phyloP scores from a whole-genome alignment of 2,329 filamentous ascomycete species.

The Ilyonectria destructans region DNA sequence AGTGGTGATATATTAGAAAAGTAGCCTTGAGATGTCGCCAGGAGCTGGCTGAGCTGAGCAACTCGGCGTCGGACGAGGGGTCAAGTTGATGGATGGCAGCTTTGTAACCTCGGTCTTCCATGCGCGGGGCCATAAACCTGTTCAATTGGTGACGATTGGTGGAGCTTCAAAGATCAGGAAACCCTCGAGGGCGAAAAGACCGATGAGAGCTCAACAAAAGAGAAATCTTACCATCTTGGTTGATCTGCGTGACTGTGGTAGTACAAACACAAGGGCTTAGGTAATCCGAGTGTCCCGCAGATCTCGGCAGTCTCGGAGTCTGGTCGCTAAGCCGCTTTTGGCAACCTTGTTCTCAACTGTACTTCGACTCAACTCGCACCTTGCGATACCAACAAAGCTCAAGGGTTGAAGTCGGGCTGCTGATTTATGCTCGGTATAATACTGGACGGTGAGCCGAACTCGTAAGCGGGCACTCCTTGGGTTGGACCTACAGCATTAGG shows the following conservation, averaged over 20 bases:
- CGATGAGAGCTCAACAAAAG: too few relatives aligned
- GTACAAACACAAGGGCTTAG: slow-evolving; percentile 35
- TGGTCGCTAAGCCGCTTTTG: slow-evolving; percentile 40
- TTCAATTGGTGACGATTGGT: background rate
- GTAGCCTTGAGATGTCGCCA: background rate
- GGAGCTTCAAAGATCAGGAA: background rate
- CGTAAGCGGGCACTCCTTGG: background rate
- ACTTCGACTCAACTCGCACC: background rate
- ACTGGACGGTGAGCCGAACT: background rate
- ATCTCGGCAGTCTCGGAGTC: slow-evolving; percentile 41
- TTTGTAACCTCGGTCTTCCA: background rate
- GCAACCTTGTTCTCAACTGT: slow-evolving; percentile 25
- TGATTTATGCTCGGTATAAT: background rate
- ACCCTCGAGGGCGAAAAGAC: background rate
- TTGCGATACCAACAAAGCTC: background rate
- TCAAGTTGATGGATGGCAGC: background rate
- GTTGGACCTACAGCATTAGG: background rate
- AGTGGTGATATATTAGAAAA: background rate
- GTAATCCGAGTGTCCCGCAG: slow-evolving; percentile 32
- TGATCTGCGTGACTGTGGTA: background rate
- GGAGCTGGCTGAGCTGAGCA: background rate
- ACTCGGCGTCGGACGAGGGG: background rate
- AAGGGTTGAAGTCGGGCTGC: background rate
- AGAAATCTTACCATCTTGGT: background rate
- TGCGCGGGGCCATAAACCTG: background rate